phyloP scores from a whole-genome alignment of 83 land plant genomes.

The Thuja plicata region DNA sequence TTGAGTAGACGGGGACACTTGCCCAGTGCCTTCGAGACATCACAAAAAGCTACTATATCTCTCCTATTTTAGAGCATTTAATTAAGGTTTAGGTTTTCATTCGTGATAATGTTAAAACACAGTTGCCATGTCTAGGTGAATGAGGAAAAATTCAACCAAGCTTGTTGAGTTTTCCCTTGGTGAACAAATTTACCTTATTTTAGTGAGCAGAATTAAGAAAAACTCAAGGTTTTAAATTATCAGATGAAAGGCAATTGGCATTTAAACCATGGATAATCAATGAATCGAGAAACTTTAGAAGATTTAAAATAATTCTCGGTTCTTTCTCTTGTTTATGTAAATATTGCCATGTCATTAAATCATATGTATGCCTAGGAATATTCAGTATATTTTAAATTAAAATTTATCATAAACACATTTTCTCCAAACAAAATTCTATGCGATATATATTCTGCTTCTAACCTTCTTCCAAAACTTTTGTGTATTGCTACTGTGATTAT shows the following conservation, averaged over 20 bases:
- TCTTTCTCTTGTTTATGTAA: background rate
- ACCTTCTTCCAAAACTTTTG: background rate
- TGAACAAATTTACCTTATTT: background rate
- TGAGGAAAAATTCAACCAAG: background rate
- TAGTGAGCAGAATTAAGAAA: background rate
- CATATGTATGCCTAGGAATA: background rate
- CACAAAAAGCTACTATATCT: slow-evolving; percentile 2
- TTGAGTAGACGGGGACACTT: too few species aligned
- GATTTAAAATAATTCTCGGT: background rate
- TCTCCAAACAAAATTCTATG: background rate
- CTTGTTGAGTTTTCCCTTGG: background rate
- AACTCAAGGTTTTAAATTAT: background rate
- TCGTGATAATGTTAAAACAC: background rate
- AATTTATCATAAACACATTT: background rate
- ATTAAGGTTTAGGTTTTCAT: background rate
- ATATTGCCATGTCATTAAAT: background rate
- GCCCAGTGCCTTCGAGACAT: too few species aligned
- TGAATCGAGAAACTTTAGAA: background rate
- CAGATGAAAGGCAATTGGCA: background rate
- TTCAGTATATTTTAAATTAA: background rate
- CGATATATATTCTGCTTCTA: background rate
- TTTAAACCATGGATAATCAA: background rate
- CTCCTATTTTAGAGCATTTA: background rate
- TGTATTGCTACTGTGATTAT: background rate
- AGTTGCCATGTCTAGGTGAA: background rate